Conservation (phyloP, 2,329 filamentous ascomycete species). For the Sporothrix schenckii region DNA sequence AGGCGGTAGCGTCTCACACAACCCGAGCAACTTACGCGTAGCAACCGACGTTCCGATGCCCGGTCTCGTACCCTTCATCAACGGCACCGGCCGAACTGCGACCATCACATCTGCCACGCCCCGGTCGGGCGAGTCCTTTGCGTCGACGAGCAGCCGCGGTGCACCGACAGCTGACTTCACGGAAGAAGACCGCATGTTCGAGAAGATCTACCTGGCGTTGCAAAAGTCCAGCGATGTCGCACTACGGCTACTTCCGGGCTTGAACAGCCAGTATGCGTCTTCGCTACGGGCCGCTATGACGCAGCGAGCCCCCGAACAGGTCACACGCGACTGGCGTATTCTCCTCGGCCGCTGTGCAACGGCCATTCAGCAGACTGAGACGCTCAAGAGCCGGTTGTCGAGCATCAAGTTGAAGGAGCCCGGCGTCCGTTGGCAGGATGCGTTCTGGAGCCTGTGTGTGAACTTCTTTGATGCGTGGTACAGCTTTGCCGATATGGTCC, state of each 20-base stretch:
- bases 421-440: conserved; percentile 65
- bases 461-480: conserved; percentile 72
- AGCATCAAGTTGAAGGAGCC: conserved; percentile 85
- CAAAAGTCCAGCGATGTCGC: conserved; percentile 74
- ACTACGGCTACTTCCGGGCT: conserved; percentile 69
- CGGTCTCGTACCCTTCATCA: conserved; percentile 49
- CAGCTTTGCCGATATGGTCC: conserved; percentile 65
- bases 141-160: conserved; percentile 58
- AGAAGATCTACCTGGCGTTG: conserved; percentile 77
- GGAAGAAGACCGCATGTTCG: conserved; percentile 80
- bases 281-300: conserved; percentile 66
- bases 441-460: conserved; percentile 73
- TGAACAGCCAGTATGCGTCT: conserved; percentile 66
- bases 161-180: conserved; percentile 61
- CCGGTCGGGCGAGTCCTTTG: conserved; percentile 80
- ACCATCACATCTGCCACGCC: conserved; percentile 67
- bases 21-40: conserved; percentile 59
- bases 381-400: conserved; percentile 71
- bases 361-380: conserved; percentile 72
- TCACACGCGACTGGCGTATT: conserved; percentile 67
- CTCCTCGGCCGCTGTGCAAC: conserved; percentile 72
- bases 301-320: conserved; percentile 60
- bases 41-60: conserved; percentile 57
- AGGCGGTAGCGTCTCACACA: conserved; percentile 47
- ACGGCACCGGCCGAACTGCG: conserved; percentile 55